Base-by-base conservation (phyloP, 2,329 filamentous ascomycete genomes). In the Sclerotinia minor region DNA sequence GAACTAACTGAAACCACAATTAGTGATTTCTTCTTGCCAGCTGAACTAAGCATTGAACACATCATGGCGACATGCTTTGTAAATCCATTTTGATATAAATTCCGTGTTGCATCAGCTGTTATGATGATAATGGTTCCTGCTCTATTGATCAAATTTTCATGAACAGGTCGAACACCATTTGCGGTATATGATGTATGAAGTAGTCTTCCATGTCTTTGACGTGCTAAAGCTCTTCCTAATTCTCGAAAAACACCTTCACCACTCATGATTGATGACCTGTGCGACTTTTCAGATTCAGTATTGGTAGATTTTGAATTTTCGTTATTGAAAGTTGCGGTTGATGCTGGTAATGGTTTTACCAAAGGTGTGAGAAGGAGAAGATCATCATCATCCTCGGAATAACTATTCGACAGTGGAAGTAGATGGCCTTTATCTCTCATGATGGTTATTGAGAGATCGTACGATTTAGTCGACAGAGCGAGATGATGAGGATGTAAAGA, bases 51-150 rank as follows among this genome's bases (percentile, higher is more conserved):
- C 86, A 93, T 90, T 29, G 91, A 92, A 79, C 94, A 97, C 79
- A 97, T 94, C 90, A 96, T 95, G 17, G 94, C 90, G 11, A 97
- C 92, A 72, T 98, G 94, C 77, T 97, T 98, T 2, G 94, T 94
- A 77, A 98, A 98, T 0, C 93, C 93, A 63, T 92, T 88, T 77
- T 98, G 94, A 76, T 97, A 98, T 19, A 96, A 81, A 76, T 98
- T 97, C 52, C 94, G 86, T 76, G 97, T 97, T 0, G 94, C 94
- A 79, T 98, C 94, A 13, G 94, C 94, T 0, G 94, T 97, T 44
- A 97, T 86, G 63, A 97, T 89, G 26, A 98, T 90, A 71, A 97
- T 92, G 5, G 91, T 92, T 64, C 90, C 92, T 15, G 94, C 93
- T 73, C 93, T 85, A 72, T 94, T 91, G 77, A 97, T 96, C 24